Percentiles rank a stretch among this genome's conserved stretches.
Evolutionary conservation across 1,139 yeast genomes (phyloP).

Genomic region (Yamadazyma taylorii): DNA sequence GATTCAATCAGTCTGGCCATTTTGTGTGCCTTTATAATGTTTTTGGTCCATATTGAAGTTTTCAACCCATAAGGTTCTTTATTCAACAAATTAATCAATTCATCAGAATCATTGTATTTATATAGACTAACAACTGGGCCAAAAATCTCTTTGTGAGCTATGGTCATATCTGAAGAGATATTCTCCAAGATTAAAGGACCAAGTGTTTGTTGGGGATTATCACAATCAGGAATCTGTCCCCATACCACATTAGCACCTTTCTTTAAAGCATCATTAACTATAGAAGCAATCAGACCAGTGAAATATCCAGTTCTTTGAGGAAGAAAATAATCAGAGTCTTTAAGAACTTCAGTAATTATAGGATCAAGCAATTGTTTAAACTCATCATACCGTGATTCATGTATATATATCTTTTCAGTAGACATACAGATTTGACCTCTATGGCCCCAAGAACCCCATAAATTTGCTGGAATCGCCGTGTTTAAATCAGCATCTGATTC

Average conservation of each 20-base stretch:
- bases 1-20: constrained; percentile 37
- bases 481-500: constrained; percentile 33
- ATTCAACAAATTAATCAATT: constrained; percentile 30
- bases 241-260: constrained; percentile 41
- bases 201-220: too few relatives aligned
- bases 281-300: constrained; percentile 21
- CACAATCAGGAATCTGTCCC: constrained; percentile 20
- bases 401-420: constrained; percentile 37
- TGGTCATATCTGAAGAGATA: constrained; percentile 32
- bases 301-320: constrained; percentile 31
- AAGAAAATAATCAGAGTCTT: constrained; percentile 23
- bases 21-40: constrained; percentile 38
- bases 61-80: constrained; percentile 46
- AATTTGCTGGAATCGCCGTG: constrained; percentile 28
- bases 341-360: constrained; percentile 17
- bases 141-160: constrained; percentile 41
- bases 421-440: constrained; percentile 51
- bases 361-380: constrained; percentile 23
- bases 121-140: constrained; percentile 48
- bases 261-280: constrained; percentile 41
- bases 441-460: constrained; percentile 40
- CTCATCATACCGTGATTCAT: constrained; percentile 30
- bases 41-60: constrained; percentile 54
- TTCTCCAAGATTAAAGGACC: constrained; percentile 39
- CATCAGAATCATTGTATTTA: constrained; percentile 32